Evolutionary conservation across 2,329 filamentous ascomycete genomes (phyloP), one percentile per base, ranked within the genome.

Genomic region (Xylariaceae sp.): DNA sequence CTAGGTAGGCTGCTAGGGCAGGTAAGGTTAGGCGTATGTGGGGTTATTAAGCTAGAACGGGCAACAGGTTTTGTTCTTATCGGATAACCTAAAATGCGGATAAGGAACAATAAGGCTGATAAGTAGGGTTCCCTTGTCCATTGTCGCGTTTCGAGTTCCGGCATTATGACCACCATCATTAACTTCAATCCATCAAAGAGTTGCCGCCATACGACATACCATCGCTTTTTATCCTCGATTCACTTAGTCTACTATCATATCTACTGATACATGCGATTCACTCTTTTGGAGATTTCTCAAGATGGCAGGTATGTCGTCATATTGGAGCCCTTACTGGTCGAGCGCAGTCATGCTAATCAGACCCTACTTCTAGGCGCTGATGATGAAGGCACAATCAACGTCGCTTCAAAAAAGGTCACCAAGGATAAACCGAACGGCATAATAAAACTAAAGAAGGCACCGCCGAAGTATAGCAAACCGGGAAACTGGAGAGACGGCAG

Each of bases 401-500:
- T 86, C 63, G 80, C 83, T 52, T 81, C 83, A 2, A 86, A 84
- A 66, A 83, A 81, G 60, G 74, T 77, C 52, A 61, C 67, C 48
- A 81, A 81, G 63, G 67, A 72, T 49, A 74, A 73, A 56, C 58
- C 72, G 2, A 79, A 77, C 44, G 81, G 79, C 40, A 72, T 74
- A 5, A 79, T 88, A 51, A 88, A 87, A 65, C 70, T 90, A 20
- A 90, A 86, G 73, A 88, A 84, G 65, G 72, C 79, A 1, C 73
- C 79, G 0, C 84, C 85, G 0, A 89, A 87, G 70, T 79, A 86
- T 53, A 83, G 75, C 53, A 86, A 88, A 65, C 82, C 86, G 3
- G 88, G 88, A 20, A 89, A 89, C 66, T 90, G 88, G 88, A 84
- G 82, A 65, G 87, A 89, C 64, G 82, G 81, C n/a, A 84, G 79